These are phyloP conservation scores for Torulaspora maleeae DNA, from an alignment of 805 yeast genomes.

Conservation along the genomic window DNA sequence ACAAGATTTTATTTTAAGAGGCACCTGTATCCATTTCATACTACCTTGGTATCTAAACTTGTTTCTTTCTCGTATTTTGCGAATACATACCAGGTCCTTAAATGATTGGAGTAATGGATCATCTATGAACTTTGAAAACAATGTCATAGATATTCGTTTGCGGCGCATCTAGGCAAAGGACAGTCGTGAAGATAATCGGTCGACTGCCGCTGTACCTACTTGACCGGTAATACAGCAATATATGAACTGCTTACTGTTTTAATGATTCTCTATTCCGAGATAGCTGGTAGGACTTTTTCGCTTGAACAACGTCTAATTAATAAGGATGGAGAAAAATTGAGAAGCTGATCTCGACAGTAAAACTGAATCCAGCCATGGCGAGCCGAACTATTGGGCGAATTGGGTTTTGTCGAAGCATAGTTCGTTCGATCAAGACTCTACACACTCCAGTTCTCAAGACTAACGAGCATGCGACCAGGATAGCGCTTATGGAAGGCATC, in stretches of 20 bases:
- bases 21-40: slow-evolving; percentile 21
- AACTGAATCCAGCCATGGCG: neutral
- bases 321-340: neutral
- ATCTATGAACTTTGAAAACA: neutral
- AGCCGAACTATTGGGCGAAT: neutral
- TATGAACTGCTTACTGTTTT: neutral
- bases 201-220: neutral
- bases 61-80: slow-evolving; percentile 4
- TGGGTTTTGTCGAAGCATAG: neutral
- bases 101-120: slow-evolving; percentile 3
- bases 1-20: neutral
- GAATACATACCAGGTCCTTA: slow-evolving; percentile 12
- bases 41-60: slow-evolving; percentile 17
- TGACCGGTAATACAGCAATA: neutral
- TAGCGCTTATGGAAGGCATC: slow-evolving; percentile 19
- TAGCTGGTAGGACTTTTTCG: neutral
- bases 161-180: neutral
- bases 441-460: slow-evolving; percentile 27
- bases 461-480: slow-evolving; percentile 10
- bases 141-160: neutral
- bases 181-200: neutral
- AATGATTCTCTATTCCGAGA: neutral
- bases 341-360: neutral
- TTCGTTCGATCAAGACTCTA: slow-evolving; percentile 26
- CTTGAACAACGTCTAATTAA: neutral